A percentile compares a stretch with the other conserved stretches of the same genome.
These are phyloP conservation scores for Zymoseptoria pseudotritici DNA, from an alignment of 2,329 filamentous ascomycete genomes.

Conservation along the genomic window DNA sequence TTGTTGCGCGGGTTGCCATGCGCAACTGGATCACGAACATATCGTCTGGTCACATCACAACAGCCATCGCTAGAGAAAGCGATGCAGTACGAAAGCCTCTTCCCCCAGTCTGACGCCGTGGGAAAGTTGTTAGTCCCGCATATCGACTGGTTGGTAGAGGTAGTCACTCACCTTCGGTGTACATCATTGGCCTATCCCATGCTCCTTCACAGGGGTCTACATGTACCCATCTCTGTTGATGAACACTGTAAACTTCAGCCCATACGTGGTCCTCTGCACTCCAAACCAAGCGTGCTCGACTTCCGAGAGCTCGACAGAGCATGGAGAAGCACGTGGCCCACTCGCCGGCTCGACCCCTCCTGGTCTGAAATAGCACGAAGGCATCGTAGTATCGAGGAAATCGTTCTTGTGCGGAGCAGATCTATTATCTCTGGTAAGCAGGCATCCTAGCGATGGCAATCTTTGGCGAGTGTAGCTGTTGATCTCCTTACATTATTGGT, in stretches of 20 bases:
- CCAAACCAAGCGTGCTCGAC: constrained; percentile 94
- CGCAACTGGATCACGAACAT: no score
- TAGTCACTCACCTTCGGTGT: constrained; percentile 80
- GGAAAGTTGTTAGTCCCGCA: no score
- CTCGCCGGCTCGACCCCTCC: constrained; percentile 80
- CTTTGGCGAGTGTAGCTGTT: no score
- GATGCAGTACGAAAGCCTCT: no score
- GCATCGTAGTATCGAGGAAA: constrained; percentile 92
- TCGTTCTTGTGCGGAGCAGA: no score
- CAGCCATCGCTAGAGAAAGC: no score
- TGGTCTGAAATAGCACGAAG: constrained; percentile 80
- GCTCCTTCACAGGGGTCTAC: constrained; percentile 93
- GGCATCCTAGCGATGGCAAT: no score
- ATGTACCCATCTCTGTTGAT: constrained; percentile 88
- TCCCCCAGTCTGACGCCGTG: no score
- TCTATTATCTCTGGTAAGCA: no score
- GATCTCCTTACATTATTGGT: constrained; percentile 56
- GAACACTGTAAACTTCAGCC: constrained; percentile 94
- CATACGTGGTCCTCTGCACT: constrained; percentile 96
- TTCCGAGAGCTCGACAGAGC: constrained; percentile 88
- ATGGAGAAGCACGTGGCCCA: constrained; percentile 99
- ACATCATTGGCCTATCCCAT: constrained; percentile 89
- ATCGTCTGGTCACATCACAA: no score
- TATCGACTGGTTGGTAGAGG: no score
- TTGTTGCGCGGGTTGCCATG: no score